Base-by-base conservation (phyloP, 371 early-diverging fungal genomes). In the Mortierella sp. region DNA sequence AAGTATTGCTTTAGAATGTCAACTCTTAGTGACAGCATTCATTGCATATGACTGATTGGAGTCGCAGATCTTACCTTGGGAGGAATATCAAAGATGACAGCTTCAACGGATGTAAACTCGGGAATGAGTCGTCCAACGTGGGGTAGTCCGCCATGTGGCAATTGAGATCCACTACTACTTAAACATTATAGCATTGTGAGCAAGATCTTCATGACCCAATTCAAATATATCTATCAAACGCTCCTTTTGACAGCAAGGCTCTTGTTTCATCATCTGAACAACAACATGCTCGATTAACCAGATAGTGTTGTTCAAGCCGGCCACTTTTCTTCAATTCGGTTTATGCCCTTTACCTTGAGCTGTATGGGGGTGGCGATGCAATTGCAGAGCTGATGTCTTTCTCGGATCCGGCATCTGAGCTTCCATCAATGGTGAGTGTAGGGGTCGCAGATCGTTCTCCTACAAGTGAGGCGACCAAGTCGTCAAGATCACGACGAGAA, bases 61-160 rank as follows among this genome's bases (percentile, higher is more conserved):
- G 5, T 1, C 4, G 1, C 28, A 26, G 14, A 11, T 54, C 68
- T 63, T 84, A 94, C 94, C 87, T 91, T 88, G 5, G 97, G 94
- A 52, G 96, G 92, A 72, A 96, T 88, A 83, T 97, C 97, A 68
- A 94, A 89, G 54, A 95, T 79, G 43, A 93, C 86, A 24, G 91
- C 87, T 62, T 95, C 92, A 9, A 86, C 85, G 26, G 92, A 88
- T 3, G 88, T 86, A 32, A 94, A 87, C 72, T 92, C 90, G 57
- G 89, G 89, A 55, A 85, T 84, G 40, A 83, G 78, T 35, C 87
- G 60, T 10, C 70, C 37, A 12, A 70, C 62, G 30, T 64, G 60
- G 12, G 72, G 71, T 37, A 71, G n/a, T 8, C 45, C 66, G 10
- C 51, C 60, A 35, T 71, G 69, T 16, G 68, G 74, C 22, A 69